Evolutionary conservation across 352 stramenopile species (phyloP), one percentile per base, ranked within the genome.

Genomic region (Vaucheria bursata): DNA sequence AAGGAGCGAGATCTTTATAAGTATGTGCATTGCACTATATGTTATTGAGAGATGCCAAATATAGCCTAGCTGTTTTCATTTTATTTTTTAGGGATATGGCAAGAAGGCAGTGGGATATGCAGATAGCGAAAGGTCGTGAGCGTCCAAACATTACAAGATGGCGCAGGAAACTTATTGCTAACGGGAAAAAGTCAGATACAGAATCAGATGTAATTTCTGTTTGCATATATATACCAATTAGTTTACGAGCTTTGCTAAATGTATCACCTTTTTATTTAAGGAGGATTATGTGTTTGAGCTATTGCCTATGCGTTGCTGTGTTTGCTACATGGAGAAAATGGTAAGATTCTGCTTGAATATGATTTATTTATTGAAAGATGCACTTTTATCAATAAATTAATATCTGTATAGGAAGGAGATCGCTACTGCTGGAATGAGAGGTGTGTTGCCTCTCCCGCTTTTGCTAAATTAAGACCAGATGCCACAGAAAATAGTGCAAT

Each of bases 341-440:
- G 77, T 82, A 49, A 82, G 77, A n/a, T n/a, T n/a, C n/a, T n/a
- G n/a, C n/a, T n/a, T n/a, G n/a, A n/a, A n/a, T n/a, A n/a, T n/a
- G n/a, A n/a, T n/a, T n/a, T n/a, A n/a, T n/a, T n/a, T n/a, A n/a
- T n/a, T n/a, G n/a, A n/a, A n/a, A n/a, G n/a, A n/a, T n/a, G n/a
- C n/a, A n/a, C n/a, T n/a, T n/a, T n/a, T n/a, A n/a, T n/a, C n/a
- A n/a, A n/a, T n/a, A 59, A 59, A 18, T 59, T 59, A 25, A 25
- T 4, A 45, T 25, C 45, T 2, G 33, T 40, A n/a, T 72, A 81
- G 76, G 76, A 76, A 53, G 76, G 68, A 8, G 77, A 82, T 33
- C 65, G 73, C 49, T 82, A 75, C 40, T 82, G 77, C 77, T 82
- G 77, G 77, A 82, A 82, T 31, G 65, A 66, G 53, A 12, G 79